Base-by-base conservation (phyloP, 371 early-diverging fungal genomes). In the Mucor velutinosus region DNA sequence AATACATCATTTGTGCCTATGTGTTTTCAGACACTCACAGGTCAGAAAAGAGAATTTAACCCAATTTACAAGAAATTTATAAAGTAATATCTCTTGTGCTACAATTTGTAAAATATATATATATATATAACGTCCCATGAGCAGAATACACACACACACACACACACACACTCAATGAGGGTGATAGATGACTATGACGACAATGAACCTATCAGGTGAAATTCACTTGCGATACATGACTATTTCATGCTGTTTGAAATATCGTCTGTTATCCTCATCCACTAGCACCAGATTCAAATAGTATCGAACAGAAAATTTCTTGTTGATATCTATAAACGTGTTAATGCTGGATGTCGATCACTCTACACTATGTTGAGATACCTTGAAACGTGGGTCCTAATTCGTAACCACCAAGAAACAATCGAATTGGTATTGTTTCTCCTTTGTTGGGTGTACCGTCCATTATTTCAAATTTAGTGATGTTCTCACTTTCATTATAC, bases 361-460 rank as follows among this genome's bases (percentile, higher is more conserved):
- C 32, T 32, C 15, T 25, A 27, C 4, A 23, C 23, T 8, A 47
- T 19, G n/a, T 1, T 1, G 11, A 30, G 23, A 58, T 64, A 62
- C 59, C 74, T 37, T 80, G 76, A 73, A 82, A 87, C 6, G 87
- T 87, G 29, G 94, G 94, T 0, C 94, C 97, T 66, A 97, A 80
- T 64, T 97, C 95, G 61, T 96, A 97, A 0, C 95, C 97, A 62
- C 91, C 90, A 53, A 97, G 83, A 76, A 96, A 96, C 58, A 97
- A 84, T 30, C 97, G 90, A 66, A 97, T 96, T 29, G 97, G 97
- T 63, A 97, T 96, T 6, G 94, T 95, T 76, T 97, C 97, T 17
- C 95, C 89, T 84, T 93, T 83, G n/a, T 94, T 93, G 11, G 97
- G 97, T n/a, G 96, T 95, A 6, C 97, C 97, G 74, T 97, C 97